Conservation (phyloP, 2,329 filamentous ascomycete genomes). For the Periconia digitata region DNA sequence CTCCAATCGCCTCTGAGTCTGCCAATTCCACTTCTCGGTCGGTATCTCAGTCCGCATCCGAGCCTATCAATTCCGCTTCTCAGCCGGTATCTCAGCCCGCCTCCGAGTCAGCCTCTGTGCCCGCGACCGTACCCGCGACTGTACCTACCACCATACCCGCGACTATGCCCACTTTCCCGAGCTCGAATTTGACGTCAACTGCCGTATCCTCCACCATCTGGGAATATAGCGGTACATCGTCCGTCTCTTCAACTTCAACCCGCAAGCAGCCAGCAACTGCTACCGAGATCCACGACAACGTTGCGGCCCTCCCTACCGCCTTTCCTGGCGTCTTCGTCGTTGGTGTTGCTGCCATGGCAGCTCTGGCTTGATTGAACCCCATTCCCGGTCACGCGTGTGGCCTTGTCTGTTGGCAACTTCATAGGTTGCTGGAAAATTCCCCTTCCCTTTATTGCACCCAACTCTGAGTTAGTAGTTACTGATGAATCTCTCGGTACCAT, state of each 20-base stretch:
- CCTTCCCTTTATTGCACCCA: not conserved
- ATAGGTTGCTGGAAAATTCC: not conserved
- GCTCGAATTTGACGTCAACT: not conserved
- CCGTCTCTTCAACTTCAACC: constrained; percentile 9
- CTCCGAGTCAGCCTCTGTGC: not conserved
- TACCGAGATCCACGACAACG: constrained; percentile 9
- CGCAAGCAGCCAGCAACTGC: constrained; percentile 8
- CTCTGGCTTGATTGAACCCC: constrained; percentile 15
- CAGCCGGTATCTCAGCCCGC: not conserved
- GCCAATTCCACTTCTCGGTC: not conserved
- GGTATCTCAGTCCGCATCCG: not conserved
- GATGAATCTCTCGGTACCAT: not conserved
- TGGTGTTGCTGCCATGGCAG: constrained; percentile 23
- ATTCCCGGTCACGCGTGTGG: not conserved
- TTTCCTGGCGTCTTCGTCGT: constrained; percentile 21
- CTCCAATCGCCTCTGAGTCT: not conserved
- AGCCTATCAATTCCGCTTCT: not conserved
- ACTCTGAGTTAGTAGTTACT: not conserved
- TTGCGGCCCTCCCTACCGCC: constrained; percentile 20
- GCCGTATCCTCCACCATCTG: not conserved
- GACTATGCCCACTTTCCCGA: not conserved
- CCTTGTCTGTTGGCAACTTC: not conserved
- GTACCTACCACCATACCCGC: not conserved
- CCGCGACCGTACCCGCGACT: not conserved
- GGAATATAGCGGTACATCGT: constrained; percentile 8